Evolutionary conservation across 805 yeast species (phyloP), one percentile per base, ranked within the genome.

Genomic region (Saccharomycopsis olivae): DNA sequence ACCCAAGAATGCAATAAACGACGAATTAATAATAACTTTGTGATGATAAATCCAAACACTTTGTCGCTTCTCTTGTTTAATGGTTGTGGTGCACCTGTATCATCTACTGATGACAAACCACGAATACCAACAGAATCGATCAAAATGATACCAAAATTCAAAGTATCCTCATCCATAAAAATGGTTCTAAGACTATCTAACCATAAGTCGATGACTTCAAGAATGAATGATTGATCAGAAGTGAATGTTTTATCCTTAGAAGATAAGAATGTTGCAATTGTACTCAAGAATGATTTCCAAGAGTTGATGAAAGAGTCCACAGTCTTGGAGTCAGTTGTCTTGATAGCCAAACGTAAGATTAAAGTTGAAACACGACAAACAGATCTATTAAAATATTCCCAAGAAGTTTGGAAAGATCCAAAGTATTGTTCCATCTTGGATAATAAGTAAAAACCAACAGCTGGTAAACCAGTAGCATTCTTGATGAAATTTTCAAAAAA

Each of bases 341-440:
- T 33, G 3, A 58, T 53, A 2, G 73, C 57, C 4, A 70, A 41
- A 44, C 66, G 68, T 38, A 78, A 53, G 31, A 80, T 51, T 35
- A 75, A 59, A 3, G 74, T 65, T 15, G 74, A 65, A 8, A 73
- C 65, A 37, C 87, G 68, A 49, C 85, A 78, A 30, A 76, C 58
- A 0, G 83, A 72, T 52, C 85, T 65, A 3, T 83, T 77, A 34
- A 72, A 63, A 28, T 74, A 65, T 53, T 64, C 73, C 86, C 87
- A 78, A 35, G 66, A 71, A 2, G 64, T 56, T 30, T 63, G 65
- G 13, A 75, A 76, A 28, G 65, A 63, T 10, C 61, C 51, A 48
- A 76, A 73, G 35, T 69, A 59, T 9, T 57, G 60, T 2, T 73
- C 57, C 53, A 75, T 62, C 47, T 66, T 60, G 17, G 60, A 52